A percentile compares a stretch with the other conserved stretches of the same genome.
phyloP scores from a whole-genome alignment of 805 yeast genomes.

The Saccharomyces kudriavzevii region DNA sequence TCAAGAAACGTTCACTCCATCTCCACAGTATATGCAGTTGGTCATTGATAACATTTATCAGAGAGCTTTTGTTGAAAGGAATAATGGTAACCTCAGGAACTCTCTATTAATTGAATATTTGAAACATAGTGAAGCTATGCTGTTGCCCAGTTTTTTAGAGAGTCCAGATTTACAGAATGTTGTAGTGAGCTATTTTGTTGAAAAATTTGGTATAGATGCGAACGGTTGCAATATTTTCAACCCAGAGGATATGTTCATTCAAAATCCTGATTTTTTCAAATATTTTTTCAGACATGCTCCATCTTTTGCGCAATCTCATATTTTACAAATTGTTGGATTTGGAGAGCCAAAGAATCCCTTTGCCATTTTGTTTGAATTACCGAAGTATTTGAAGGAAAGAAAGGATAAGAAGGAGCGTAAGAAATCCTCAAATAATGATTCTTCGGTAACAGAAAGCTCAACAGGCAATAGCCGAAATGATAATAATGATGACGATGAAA shows the following conservation, averaged over 20 bases:
- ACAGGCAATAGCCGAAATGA: constrained; percentile 7
- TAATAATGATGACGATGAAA: constrained; percentile 1
- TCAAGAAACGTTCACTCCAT: constrained; percentile 77
- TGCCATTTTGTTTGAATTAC: constrained; percentile 62
- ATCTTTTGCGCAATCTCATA: constrained; percentile 66
- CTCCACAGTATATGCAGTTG: constrained; percentile 66
- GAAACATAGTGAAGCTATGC: constrained; percentile 57
- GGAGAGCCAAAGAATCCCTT: constrained; percentile 72
- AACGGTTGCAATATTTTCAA: constrained; percentile 51
- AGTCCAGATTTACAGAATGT: constrained; percentile 49
- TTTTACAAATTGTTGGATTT: constrained; percentile 67
- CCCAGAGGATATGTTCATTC: constrained; percentile 34
- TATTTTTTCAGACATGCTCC: constrained; percentile 75
- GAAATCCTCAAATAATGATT: constrained; percentile 13
- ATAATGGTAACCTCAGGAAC: constrained; percentile 23
- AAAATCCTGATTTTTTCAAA: constrained; percentile 35
- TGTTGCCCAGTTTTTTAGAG: constrained; percentile 50
- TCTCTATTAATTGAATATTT: constrained; percentile 30
- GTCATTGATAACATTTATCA: constrained; percentile 72
- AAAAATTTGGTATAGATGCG: constrained; percentile 56
- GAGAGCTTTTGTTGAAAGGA: constrained; percentile 37
- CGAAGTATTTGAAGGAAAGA: constrained; percentile 63
- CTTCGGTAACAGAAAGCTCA: constrained; percentile 1
- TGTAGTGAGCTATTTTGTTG: constrained; percentile 55
- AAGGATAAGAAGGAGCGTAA: constrained; percentile 65